Conservation (phyloP, 1,284 basidiomycete genomes). For the Athelia sp. region DNA sequence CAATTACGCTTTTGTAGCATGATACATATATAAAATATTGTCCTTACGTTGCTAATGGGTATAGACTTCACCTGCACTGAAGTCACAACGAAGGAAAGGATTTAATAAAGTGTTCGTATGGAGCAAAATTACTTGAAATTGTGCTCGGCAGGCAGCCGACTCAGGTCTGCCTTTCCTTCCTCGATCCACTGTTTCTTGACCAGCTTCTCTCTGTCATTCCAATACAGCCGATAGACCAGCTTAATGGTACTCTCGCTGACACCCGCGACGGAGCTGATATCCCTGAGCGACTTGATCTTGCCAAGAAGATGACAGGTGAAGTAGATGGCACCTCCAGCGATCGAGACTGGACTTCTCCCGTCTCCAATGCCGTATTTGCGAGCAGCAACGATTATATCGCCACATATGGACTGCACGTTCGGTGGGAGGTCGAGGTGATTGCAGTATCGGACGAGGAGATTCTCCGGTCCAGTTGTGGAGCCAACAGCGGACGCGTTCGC, state of each 20-base stretch:
- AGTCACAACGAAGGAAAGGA: no score
- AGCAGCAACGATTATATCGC: conserved; percentile 80
- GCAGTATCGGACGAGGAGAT: conserved; percentile 89
- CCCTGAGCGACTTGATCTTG: conserved; percentile 69
- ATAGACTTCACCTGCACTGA: no score
- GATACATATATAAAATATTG: no score
- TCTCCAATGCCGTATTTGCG: conserved; percentile 85
- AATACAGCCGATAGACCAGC: conserved; percentile 76
- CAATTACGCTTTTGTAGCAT: no score
- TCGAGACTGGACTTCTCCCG: conserved; percentile 92
- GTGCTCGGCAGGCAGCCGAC: background rate
- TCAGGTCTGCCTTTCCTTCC: conserved; percentile 66
- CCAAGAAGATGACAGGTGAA: conserved; percentile 86
- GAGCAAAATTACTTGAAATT: background rate
- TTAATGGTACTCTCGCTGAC: conserved; percentile 98
- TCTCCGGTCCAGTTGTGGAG: conserved; percentile 69
- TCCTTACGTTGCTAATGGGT: no score
- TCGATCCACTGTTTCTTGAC: conserved; percentile 81
- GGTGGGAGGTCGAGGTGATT: conserved; percentile 90
- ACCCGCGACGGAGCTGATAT: conserved; percentile 91
- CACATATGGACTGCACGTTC: conserved; percentile 77
- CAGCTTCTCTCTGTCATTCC: conserved; percentile 62
- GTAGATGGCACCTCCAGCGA: conserved; percentile 93
- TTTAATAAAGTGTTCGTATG: no score
- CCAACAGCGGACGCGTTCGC: conserved; percentile 35